Base-by-base conservation (phyloP, 441 rosid genomes). In the Pelargonium citronellum region DNA sequence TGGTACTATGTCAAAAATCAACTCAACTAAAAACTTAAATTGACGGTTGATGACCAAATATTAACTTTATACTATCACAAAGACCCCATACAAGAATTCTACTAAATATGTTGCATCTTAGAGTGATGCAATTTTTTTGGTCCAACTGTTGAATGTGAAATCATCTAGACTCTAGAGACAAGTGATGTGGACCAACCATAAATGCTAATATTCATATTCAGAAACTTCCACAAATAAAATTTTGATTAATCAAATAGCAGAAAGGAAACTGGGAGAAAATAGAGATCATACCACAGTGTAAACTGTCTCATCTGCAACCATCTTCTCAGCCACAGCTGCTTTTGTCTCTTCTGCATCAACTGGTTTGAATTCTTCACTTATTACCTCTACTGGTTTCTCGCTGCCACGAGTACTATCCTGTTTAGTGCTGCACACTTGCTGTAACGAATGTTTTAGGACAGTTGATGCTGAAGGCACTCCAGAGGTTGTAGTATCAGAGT, bases 261-360 rank as follows among this genome's bases (percentile, higher is more conserved):
- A 34, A 44, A 5, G 47, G 37, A 76, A 71, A 60, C 22, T 39
- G 57, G 30, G 10, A 34, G 63, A 37, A 8, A 37, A 7, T 66
- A 69, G 73, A 77, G 24, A 64, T 16, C 24, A 75, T 82, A 87
- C 93, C 91, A 44, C 30, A 43, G 80, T 66, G 72, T 83, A 76
- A 19, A 68, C 71, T 67, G 69, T 73, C 75, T 67, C 83, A 74
- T 73, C 76, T 41, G 71, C 69, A 67, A 76, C 64, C 37, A 46
- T 65, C 79, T 73, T 82, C 70, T 77, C 82, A 27, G 67, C 76
- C 69, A 64, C 77, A 76, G 69, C 75, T 8, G 16, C 72, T 20
- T 74, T 70, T 13, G 69, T 70, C 72, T 68, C 86, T 77, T 81
- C 83, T 53, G 15, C 20, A 68, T 63, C 65, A 68, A 62, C 9